These are phyloP conservation scores for Trametes cingulata DNA, from an alignment of 768 basidiomycete genomes.

Conservation along the genomic window DNA sequence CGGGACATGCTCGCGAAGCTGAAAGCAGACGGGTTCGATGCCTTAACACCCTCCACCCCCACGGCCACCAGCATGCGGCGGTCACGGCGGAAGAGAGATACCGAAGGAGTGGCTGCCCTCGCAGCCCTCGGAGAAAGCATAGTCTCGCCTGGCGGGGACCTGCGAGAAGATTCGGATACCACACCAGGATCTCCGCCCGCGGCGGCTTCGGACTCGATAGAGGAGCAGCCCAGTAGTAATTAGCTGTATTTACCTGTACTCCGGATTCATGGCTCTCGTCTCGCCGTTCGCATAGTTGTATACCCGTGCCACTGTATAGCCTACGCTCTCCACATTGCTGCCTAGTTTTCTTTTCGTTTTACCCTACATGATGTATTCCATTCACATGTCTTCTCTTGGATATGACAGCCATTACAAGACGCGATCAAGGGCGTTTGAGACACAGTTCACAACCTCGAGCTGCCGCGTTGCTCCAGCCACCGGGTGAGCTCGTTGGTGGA, in stretches of 20 bases:
- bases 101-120: slow-evolving; percentile 16
- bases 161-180: slow-evolving; percentile 12
- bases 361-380: slow-evolving; percentile 18
- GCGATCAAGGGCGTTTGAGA: no score
- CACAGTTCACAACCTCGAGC: slow-evolving; percentile 14
- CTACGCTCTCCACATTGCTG: slow-evolving; percentile 23
- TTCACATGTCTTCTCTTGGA: background rate
- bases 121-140: slow-evolving; percentile 18
- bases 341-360: slow-evolving; percentile 9
- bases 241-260: slow-evolving; percentile 18
- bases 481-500: slow-evolving; percentile 54
- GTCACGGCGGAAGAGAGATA: slow-evolving; percentile 18
- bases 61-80: slow-evolving; percentile 23
- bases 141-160: slow-evolving; percentile 9
- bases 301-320: slow-evolving; percentile 24
- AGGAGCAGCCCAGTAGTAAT: slow-evolving; percentile 17
- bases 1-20: slow-evolving; percentile 75
- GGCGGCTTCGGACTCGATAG: slow-evolving; percentile 19
- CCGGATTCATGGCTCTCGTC: background rate
- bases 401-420: background rate
- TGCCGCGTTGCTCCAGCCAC: slow-evolving; percentile 51
- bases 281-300: slow-evolving; percentile 16
- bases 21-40: slow-evolving; percentile 49
- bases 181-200: slow-evolving; percentile 10
- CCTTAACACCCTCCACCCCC: slow-evolving; percentile 25